Evolutionary conservation across 495 filamentous ascomycete species (phyloP).

Genomic region (Parmelia sp.): DNA sequence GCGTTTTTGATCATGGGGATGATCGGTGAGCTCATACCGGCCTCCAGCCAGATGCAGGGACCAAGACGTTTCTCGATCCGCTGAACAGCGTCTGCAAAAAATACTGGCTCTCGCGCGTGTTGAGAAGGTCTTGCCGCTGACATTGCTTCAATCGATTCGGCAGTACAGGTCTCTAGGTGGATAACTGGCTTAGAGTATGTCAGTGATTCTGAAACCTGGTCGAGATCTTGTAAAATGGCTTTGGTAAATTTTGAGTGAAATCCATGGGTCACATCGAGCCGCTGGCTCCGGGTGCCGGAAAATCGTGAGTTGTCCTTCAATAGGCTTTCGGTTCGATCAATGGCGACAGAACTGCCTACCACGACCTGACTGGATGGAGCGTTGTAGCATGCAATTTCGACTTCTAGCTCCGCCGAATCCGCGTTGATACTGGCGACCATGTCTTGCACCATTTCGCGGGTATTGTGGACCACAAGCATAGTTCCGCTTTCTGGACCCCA

Average conservation of each 20-base stretch:
- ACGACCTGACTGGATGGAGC: constrained; percentile 32
- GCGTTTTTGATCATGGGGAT: constrained; percentile 40
- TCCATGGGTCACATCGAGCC: constrained; percentile 37
- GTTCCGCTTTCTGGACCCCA: constrained; percentile 45
- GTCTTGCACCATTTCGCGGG: constrained; percentile 3
- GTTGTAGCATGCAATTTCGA: constrained; percentile 42
- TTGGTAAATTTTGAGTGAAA: constrained; percentile 42
- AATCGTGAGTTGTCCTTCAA: constrained; percentile 8
- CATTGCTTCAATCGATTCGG: background rate
- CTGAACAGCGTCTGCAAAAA: constrained; percentile 43
- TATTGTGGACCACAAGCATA: constrained; percentile 39
- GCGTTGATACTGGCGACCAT: constrained; percentile 3
- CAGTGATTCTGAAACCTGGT: constrained; percentile 25
- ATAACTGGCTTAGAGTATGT: constrained; percentile 29
- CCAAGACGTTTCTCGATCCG: constrained; percentile 35
- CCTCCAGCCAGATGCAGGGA: constrained; percentile 43
- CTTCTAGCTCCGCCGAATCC: constrained; percentile 1
- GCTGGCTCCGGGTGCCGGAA: constrained; percentile 23
- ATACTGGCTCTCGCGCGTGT: constrained; percentile 48
- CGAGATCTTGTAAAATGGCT: constrained; percentile 30
- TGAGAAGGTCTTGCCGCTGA: constrained; percentile 28
- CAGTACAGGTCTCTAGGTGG: constrained; percentile 32
- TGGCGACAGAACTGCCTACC: constrained; percentile 27
- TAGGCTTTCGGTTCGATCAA: constrained; percentile 21
- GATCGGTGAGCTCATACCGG: constrained; percentile 45